Percentiles rank a stretch among this genome's conserved stretches.
Conservation (phyloP, 805 yeast species). For the Kodamaea kaohsiungensis region DNA sequence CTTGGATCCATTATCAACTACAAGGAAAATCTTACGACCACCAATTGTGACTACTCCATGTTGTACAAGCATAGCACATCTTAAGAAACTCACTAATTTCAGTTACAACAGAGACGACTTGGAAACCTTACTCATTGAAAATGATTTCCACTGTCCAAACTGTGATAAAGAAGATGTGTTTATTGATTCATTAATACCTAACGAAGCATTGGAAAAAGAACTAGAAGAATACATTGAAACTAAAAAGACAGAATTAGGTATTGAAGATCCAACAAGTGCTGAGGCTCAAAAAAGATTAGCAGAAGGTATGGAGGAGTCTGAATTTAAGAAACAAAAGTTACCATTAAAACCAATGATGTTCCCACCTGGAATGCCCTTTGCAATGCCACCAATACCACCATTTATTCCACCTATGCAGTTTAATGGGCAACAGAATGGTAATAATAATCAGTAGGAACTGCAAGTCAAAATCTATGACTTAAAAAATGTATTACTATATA, state of each 20-base stretch:
- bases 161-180: constrained; percentile 74
- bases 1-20: constrained; percentile 59
- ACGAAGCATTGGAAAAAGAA: constrained; percentile 56
- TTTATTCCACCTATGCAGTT: constrained; percentile 23
- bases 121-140: constrained; percentile 60
- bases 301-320: constrained; percentile 20
- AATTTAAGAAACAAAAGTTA: constrained; percentile 29
- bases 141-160: constrained; percentile 88
- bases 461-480: too few relatives aligned
- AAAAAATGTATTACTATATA: background rate
- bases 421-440: constrained; percentile 6
- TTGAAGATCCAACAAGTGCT: constrained; percentile 31
- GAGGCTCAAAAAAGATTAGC: constrained; percentile 21
- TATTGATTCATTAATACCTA: constrained; percentile 68
- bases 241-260: constrained; percentile 32
- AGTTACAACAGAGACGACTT: constrained; percentile 39
- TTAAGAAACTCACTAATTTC: constrained; percentile 52
- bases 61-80: constrained; percentile 57
- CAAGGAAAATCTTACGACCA: constrained; percentile 56
- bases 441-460: background rate
- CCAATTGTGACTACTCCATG: constrained; percentile 84
- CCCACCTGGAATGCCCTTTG: constrained; percentile 19
- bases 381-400: constrained; percentile 21
- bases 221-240: constrained; percentile 52
- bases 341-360: constrained; percentile 19